Evolutionary conservation across 148 eudicot genomes (phyloP).

Genomic region (Fagopyrum homotropicum): DNA sequence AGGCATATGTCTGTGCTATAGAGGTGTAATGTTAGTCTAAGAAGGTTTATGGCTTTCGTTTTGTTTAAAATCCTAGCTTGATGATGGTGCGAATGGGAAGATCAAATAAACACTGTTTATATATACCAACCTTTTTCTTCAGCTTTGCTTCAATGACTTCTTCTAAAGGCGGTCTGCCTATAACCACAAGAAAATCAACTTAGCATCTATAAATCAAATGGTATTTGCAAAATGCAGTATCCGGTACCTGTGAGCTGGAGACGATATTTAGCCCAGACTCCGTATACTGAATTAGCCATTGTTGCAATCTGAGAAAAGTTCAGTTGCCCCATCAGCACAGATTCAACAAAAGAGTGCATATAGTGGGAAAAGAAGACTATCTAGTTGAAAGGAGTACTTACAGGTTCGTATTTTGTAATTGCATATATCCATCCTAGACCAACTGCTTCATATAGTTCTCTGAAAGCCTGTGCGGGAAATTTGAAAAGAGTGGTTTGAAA

Average conservation of each 20-base stretch:
- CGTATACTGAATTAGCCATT: slow-evolving; percentile 68
- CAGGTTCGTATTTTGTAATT: slow-evolving; percentile 86
- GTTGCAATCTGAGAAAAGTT: slow-evolving; percentile 50
- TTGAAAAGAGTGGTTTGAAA: neutral
- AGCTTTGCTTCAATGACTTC: slow-evolving; percentile 11
- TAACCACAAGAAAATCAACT: neutral
- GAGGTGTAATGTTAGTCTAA: neutral
- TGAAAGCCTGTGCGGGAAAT: slow-evolving; percentile 48
- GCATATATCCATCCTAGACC: slow-evolving; percentile 97
- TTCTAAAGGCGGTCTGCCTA: slow-evolving; percentile 13
- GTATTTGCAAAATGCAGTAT: neutral
- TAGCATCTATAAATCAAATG: neutral
- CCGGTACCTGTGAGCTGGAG: slow-evolving; percentile 72
- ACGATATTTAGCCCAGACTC: slow-evolving; percentile 87
- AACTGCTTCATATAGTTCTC: slow-evolving; percentile 89
- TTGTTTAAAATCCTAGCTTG: neutral
- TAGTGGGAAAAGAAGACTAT: neutral
- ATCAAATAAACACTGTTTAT: neutral
- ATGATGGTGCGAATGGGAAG: neutral
- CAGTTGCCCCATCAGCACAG: neutral
- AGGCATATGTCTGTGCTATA: neutral
- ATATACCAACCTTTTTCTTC: slow-evolving; percentile 9
- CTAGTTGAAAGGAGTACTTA: slow-evolving; percentile 26
- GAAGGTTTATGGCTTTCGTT: neutral
- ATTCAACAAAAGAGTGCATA: neutral